These are phyloP conservation scores for Umbelopsis ramanniana DNA, from an alignment of 192 early-diverging fungal genomes.

Conservation along the genomic window DNA sequence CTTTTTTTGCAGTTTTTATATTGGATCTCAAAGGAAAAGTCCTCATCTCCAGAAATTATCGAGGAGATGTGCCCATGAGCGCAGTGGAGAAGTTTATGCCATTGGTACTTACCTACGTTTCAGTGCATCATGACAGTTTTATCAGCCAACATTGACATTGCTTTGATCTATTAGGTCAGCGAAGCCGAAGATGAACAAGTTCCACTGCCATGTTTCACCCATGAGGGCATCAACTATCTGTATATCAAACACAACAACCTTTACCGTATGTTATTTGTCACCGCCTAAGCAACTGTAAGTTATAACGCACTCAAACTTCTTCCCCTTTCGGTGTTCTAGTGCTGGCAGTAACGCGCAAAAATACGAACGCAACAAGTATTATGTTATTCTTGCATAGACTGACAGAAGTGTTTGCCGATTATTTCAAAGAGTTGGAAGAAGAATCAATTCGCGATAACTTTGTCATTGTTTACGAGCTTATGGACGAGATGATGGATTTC, in stretches of 20 bases:
- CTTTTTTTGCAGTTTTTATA: constrained; percentile 84
- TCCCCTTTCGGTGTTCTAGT: constrained; percentile 49
- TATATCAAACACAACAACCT: constrained; percentile 96
- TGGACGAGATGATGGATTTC: constrained; percentile 95
- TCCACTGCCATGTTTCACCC: constrained; percentile 87
- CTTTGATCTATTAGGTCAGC: constrained; percentile 41
- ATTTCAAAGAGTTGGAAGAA: constrained; percentile 90
- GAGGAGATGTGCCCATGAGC: constrained; percentile 96
- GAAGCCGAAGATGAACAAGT: constrained; percentile 94
- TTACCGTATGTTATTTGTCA: constrained; percentile 67
- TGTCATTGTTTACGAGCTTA: constrained; percentile 88
- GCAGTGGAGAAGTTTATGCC: constrained; percentile 99
- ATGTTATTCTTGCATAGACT: constrained; percentile 96
- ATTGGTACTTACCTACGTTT: constrained; percentile 55
- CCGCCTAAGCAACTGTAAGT: not conserved
- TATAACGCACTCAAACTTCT: not conserved
- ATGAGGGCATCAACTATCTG: constrained; percentile 94
- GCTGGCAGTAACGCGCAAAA: constrained; percentile 94
- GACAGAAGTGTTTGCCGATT: constrained; percentile 89
- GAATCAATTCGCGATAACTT: constrained; percentile 92
- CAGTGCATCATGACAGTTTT: not conserved
- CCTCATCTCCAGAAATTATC: constrained; percentile 96
- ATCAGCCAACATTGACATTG: not conserved
- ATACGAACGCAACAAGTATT: constrained; percentile 96
- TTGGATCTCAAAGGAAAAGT: constrained; percentile 99